Evolutionary conservation across 1,139 yeast species (phyloP), one percentile per base, ranked within the genome.

Genomic region (Magnusiomyces suaveolens): DNA sequence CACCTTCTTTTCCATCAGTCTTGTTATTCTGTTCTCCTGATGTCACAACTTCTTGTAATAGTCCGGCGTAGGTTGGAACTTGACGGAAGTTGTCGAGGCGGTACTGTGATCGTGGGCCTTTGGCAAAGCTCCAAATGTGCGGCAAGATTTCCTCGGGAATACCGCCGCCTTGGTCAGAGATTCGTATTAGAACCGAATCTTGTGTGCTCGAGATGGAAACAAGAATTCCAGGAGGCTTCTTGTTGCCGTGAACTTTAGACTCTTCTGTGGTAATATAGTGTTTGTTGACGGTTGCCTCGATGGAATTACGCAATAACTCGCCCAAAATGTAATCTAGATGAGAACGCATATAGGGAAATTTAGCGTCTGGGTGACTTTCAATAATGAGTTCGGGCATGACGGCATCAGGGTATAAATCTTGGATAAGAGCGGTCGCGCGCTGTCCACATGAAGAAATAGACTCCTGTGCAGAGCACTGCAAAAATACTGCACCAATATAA

Each of bases 141-240:
- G 75, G 73, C 41, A 84, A 71, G 47, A 80, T 75, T 39, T 79
- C 80, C 52, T 78, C 78, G 16, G 78, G 74, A 39, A 87, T 72
- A 1, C 97, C 98, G 24, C 97, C 97, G 3, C 96, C 97, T 61
- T 80, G 84, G 67, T 90, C 98, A 2, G 94, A 83, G 52, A 90
- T 80, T 53, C 96, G 76, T 66, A 90, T 84, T 3, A 83, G 73
- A 39, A 87, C 83, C 51, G 83, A 81, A 51, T 81, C 83, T 21
- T 79, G 75, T 33, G 87, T 80, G 60, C 83, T 78, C 1, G 87
- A 75, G 21, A 90, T 79, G 10, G 89, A 81, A 12, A 90, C 85
- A 41, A 73, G 74, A 24, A 90, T 81, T 0, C 95, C 87, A 0
- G 88, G 87, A 2, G 84, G 77, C 52, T 70, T 70, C 12, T 29